Conservation (phyloP, 2,329 filamentous ascomycete species). For the Pseudogymnoascus sp. region DNA sequence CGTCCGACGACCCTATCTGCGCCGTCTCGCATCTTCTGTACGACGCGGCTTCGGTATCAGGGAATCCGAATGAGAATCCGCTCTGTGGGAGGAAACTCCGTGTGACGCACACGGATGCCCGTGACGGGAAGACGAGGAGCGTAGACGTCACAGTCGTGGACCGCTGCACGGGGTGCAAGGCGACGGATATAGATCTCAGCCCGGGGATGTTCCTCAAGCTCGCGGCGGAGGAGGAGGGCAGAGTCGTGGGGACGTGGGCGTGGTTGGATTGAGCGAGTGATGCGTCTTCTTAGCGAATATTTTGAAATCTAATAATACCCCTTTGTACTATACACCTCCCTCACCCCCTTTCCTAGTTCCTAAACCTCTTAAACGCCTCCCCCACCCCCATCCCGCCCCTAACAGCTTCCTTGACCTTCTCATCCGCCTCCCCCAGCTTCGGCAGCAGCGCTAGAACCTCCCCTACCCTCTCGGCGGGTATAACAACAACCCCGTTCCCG, state of each 20-base stretch:
- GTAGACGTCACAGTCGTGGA: slow-evolving; percentile 59
- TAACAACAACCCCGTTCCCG: slow-evolving; percentile 61
- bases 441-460: slow-evolving; percentile 53
- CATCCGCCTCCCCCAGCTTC: slow-evolving; percentile 40
- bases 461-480: slow-evolving; percentile 53
- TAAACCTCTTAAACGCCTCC: slow-evolving; percentile 55
- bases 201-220: slow-evolving; percentile 36
- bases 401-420: slow-evolving; percentile 59
- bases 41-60: slow-evolving; percentile 46
- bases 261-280: slow-evolving; percentile 25
- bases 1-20: slow-evolving; percentile 51
- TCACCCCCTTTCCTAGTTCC: neutral
- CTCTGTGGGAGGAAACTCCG: slow-evolving; percentile 62
- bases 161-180: slow-evolving; percentile 43
- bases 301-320: neutral
- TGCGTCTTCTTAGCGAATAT: neutral
- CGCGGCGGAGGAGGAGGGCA: slow-evolving; percentile 38
- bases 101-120: slow-evolving; percentile 42
- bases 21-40: slow-evolving; percentile 62
- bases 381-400: slow-evolving; percentile 52
- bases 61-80: slow-evolving; percentile 57
- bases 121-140: slow-evolving; percentile 44
- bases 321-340: neutral
- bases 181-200: slow-evolving; percentile 38
- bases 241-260: slow-evolving; percentile 33